Percentiles rank a stretch among this genome's conserved stretches.
phyloP scores from a whole-genome alignment of 306 rosid species.

The Leucaena leucocephala region DNA sequence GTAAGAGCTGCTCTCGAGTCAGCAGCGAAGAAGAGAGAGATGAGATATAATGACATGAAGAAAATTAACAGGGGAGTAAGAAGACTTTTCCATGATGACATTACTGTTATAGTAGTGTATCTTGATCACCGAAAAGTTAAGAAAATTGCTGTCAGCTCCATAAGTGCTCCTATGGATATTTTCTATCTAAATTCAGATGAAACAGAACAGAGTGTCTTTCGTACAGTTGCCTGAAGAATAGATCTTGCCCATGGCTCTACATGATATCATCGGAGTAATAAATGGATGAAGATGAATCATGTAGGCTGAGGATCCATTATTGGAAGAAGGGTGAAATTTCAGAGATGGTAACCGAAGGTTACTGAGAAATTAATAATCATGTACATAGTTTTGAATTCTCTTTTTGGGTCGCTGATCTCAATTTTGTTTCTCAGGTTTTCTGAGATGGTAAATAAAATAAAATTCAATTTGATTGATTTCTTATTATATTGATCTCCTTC shows the following conservation, averaged over 20 bases:
- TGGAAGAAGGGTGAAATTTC: neutral
- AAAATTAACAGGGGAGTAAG: conserved; percentile 81
- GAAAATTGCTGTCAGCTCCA: conserved; percentile 52
- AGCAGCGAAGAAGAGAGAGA: conserved; percentile 92
- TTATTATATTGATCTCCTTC: neutral
- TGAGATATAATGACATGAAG: conserved; percentile 86
- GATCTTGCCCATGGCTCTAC: conserved; percentile 14
- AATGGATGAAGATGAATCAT: neutral
- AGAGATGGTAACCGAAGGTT: neutral
- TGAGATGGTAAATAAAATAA: neutral
- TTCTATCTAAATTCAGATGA: conserved; percentile 62
- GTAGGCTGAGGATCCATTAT: neutral
- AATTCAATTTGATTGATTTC: neutral
- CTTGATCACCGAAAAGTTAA: conserved; percentile 70
- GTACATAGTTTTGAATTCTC: neutral
- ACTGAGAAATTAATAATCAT: neutral
- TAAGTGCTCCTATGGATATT: conserved; percentile 84
- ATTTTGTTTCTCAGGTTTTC: neutral
- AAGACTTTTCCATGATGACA: conserved; percentile 91
- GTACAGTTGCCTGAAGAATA: conserved; percentile 40
- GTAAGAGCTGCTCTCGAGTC: conserved; percentile 80
- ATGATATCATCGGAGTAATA: neutral
- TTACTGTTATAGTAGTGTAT: conserved; percentile 81
- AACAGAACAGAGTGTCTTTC: conserved; percentile 47
- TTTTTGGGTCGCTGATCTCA: neutral